Percentiles rank a stretch among this genome's conserved stretches.
Conservation (phyloP, 1,284 basidiomycete species). For the Lentinus polychrous region DNA sequence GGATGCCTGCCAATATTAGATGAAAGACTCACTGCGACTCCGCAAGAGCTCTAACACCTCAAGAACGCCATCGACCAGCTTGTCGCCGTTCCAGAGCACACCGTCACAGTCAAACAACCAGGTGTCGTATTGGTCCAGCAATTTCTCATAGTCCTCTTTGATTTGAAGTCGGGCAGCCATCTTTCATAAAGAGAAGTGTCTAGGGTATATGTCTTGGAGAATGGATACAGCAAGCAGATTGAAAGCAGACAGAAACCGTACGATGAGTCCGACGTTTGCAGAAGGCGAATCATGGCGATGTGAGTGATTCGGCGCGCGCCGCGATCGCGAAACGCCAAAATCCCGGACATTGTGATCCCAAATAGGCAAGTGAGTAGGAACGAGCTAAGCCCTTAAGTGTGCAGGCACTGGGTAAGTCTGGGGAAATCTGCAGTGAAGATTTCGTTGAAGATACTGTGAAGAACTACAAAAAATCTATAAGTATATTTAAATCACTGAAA, state of each 20-base stretch:
- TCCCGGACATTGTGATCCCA: too few relatives aligned
- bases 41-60: conserved; percentile 69
- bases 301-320: neutral
- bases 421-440: too few relatives aligned
- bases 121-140: conserved; percentile 80
- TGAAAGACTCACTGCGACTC: conserved; percentile 44
- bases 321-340: neutral
- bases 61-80: conserved; percentile 69
- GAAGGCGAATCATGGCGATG: neutral
- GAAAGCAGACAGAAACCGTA: neutral
- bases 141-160: conserved; percentile 43
- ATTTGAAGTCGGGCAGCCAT: conserved; percentile 25
- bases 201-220: neutral
- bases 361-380: too few relatives aligned
- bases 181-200: neutral
- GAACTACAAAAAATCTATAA: too few relatives aligned
- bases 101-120: conserved; percentile 98
- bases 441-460: too few relatives aligned
- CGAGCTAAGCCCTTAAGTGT: too few relatives aligned
- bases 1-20: neutral
- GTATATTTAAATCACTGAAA: too few relatives aligned
- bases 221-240: neutral
- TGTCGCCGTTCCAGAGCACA: conserved; percentile 88
- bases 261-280: neutral
- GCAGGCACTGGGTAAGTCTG: too few relatives aligned